Evolutionary conservation across 2,329 filamentous ascomycete genomes (phyloP).

Genomic region (Chaetomiaceae sp.): DNA sequence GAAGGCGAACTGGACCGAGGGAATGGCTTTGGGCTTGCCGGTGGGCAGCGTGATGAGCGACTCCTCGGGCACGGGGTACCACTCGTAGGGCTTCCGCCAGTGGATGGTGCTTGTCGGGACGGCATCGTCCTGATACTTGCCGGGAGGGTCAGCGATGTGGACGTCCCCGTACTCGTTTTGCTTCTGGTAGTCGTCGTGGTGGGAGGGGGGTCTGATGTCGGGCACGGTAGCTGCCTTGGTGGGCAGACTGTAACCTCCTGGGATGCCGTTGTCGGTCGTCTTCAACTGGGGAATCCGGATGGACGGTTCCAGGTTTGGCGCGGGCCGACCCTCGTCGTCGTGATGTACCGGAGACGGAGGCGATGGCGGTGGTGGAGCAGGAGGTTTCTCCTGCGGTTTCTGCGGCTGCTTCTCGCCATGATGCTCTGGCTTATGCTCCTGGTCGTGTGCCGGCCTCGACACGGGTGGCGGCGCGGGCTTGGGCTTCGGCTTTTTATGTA

Average conservation of each 20-base stretch:
- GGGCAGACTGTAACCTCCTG: slow-evolving; percentile 29
- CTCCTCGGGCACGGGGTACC: slow-evolving; percentile 69
- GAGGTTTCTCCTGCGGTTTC: neutral
- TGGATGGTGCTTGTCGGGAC: slow-evolving; percentile 43
- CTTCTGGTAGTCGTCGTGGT: slow-evolving; percentile 21
- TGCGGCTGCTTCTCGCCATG: neutral
- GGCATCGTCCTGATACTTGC: slow-evolving; percentile 20
- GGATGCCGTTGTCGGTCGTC: slow-evolving; percentile 26
- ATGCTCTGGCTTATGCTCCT: neutral
- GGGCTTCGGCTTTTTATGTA: neutral
- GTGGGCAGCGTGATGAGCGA: slow-evolving; percentile 73
- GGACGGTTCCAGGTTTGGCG: neutral
- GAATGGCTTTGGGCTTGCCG: slow-evolving; percentile 64
- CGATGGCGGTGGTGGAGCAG: neutral
- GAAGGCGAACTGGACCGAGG: slow-evolving; percentile 72
- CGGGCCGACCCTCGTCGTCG: slow-evolving; percentile 1
- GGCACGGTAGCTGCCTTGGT: slow-evolving; percentile 30
- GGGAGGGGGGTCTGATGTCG: slow-evolving; percentile 27
- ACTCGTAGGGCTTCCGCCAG: slow-evolving; percentile 70
- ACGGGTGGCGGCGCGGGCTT: slow-evolving; percentile 1
- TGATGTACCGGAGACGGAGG: neutral
- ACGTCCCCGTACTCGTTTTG: slow-evolving; percentile 25
- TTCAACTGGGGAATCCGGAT: slow-evolving; percentile 30
- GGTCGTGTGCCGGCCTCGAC: slow-evolving; percentile 1
- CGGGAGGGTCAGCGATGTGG: neutral